Conservation (phyloP, 495 filamentous ascomycete species). For the Aspergillus carlsbadensis region DNA sequence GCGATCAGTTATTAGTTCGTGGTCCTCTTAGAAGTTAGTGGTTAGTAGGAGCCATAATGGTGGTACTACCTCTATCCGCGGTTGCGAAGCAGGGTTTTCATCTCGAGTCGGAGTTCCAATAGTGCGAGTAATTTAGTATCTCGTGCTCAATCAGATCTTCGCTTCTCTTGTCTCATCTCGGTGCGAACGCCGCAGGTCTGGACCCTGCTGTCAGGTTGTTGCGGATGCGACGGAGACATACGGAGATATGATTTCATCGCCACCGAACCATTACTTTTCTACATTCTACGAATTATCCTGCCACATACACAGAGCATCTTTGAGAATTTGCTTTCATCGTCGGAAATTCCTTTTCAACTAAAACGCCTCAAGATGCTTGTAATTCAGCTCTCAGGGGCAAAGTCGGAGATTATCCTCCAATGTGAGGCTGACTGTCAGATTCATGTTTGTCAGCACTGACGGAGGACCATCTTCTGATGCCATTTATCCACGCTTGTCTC, state of each 20-base stretch:
- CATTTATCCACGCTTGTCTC: slow-evolving; percentile 6
- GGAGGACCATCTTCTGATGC: neutral
- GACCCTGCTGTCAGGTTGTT: neutral
- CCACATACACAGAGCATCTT: too few relatives aligned
- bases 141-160: neutral
- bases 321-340: too few relatives aligned
- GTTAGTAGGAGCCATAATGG: neutral
- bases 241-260: slow-evolving; percentile 8
- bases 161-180: slow-evolving; percentile 1
- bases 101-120: neutral
- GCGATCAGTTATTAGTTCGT: slow-evolving; percentile 8
- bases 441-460: slow-evolving; percentile 1
- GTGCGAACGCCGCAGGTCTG: neutral
- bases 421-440: slow-evolving; percentile 2
- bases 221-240: neutral
- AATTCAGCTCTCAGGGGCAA: neutral
- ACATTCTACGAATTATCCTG: too few relatives aligned
- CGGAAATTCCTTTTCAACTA: too few relatives aligned
- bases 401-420: slow-evolving; percentile 3
- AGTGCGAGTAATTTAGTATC: neutral
- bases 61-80: neutral
- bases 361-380: too few relatives aligned
- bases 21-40: neutral
- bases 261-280: neutral
- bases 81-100: neutral